A percentile compares a stretch with the other conserved stretches of the same genome.
These are phyloP conservation scores for Xylaria sp. DNA, from an alignment of 2,329 filamentous ascomycete species.

Conservation along the genomic window DNA sequence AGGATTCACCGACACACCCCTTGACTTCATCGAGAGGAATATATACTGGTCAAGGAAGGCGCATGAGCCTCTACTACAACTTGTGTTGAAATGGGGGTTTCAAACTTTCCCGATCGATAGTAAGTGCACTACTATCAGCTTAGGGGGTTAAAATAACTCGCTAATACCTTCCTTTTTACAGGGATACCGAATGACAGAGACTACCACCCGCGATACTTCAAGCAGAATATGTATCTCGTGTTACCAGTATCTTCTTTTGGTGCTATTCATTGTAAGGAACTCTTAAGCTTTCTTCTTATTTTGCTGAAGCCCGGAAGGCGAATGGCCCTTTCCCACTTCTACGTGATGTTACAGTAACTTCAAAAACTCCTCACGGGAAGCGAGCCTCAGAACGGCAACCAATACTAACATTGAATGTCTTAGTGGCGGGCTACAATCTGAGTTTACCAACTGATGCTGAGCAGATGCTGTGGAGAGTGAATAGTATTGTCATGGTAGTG, in stretches of 20 bases:
- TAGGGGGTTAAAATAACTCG: neutral
- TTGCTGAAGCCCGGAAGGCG: neutral
- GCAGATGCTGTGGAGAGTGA: slow-evolving; percentile 21
- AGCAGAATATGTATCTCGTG: slow-evolving; percentile 26
- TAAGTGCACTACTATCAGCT: neutral
- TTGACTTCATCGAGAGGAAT: slow-evolving; percentile 32
- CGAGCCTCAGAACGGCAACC: neutral
- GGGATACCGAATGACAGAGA: slow-evolving; percentile 30
- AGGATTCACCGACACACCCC: slow-evolving; percentile 26
- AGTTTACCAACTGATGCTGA: slow-evolving; percentile 13
- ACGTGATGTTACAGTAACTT: neutral
- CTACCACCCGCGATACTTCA: slow-evolving; percentile 23
- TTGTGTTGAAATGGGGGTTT: slow-evolving; percentile 17
- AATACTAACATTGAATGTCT: neutral
- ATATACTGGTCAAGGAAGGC: slow-evolving; percentile 33
- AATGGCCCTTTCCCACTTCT: neutral
- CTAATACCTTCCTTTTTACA: neutral
- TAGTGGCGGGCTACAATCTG: slow-evolving; percentile 15
- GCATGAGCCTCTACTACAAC: slow-evolving; percentile 5
- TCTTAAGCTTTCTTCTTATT: neutral
- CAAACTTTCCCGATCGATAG: slow-evolving; percentile 6
- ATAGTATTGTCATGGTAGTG: slow-evolving; percentile 22
- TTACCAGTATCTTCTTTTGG: slow-evolving; percentile 23
- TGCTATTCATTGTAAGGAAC: slow-evolving; percentile 12
- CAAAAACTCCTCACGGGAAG: neutral